phyloP scores from a whole-genome alignment of 2,329 filamentous ascomycete species.

The Aureobasidium mangrovei region DNA sequence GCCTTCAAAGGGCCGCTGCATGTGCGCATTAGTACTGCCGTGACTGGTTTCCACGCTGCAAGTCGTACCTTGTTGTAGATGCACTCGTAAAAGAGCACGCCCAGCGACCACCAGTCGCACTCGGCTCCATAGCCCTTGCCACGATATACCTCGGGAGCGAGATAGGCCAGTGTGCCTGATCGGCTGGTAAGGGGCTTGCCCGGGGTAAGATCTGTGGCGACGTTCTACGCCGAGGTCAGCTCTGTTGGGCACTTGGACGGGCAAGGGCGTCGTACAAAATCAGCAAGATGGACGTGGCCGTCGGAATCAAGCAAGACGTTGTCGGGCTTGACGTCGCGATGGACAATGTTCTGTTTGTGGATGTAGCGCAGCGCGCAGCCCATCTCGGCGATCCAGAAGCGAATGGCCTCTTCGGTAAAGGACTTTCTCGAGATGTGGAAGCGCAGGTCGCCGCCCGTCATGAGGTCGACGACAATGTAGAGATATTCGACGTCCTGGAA shows the following conservation, averaged over 20 bases:
- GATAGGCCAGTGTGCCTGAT: conserved; percentile 89
- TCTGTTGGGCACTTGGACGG: neutral
- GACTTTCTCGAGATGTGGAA: conserved; percentile 98
- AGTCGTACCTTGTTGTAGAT: conserved; percentile 89
- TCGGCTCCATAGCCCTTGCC: conserved; percentile 82
- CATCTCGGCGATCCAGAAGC: conserved; percentile 93
- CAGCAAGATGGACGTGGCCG: conserved; percentile 91
- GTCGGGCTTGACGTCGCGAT: conserved; percentile 85
- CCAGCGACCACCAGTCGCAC: conserved; percentile 97
- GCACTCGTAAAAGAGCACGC: conserved; percentile 98
- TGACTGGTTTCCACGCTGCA: too few species aligned
- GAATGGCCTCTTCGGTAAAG: conserved; percentile 92
- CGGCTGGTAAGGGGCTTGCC: conserved; percentile 84
- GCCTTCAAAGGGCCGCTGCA: conserved; percentile 82
- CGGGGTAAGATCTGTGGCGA: conserved; percentile 84
- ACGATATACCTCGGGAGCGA: conserved; percentile 89
- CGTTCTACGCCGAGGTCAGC: conserved; percentile 55
- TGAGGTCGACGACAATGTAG: conserved; percentile 92
- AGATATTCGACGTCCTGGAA: conserved; percentile 99
- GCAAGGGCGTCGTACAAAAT: conserved; percentile 62
- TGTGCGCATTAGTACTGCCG: neutral
- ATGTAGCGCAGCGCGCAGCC: conserved; percentile 86
- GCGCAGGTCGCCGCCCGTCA: conserved; percentile 92
- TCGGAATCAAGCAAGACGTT: conserved; percentile 82
- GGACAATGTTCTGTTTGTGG: conserved; percentile 78